Percentiles rank a stretch among this genome's conserved stretches.
Conservation (phyloP, 2,329 filamentous ascomycete genomes). For the Pseudocercospora cruenta region DNA sequence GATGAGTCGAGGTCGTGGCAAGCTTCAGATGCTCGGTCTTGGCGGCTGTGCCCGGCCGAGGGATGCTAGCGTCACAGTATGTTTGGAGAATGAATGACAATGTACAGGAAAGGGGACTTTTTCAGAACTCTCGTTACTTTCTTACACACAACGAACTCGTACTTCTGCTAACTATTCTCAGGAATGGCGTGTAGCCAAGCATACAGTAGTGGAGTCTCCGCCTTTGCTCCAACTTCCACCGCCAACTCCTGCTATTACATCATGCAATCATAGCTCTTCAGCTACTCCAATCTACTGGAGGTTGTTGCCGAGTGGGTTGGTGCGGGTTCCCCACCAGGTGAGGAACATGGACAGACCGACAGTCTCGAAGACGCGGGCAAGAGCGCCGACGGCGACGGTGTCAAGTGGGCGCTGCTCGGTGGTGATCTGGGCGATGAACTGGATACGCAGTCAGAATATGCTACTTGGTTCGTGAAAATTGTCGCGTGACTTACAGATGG, state of each 20-base stretch:
- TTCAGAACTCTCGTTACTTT: not conserved
- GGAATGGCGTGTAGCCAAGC: not conserved
- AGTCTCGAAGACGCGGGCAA: constrained; percentile 89
- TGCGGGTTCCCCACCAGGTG: constrained; percentile 96
- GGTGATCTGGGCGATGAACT: constrained; percentile 86
- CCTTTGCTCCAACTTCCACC: constrained; percentile 12
- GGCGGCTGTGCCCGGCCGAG: not conserved
- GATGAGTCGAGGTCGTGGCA: not conserved
- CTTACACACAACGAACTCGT: not conserved
- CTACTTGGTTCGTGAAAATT: not conserved
- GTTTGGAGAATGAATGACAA: not conserved
- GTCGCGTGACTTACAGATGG: constrained; percentile 69
- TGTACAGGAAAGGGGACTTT: not conserved
- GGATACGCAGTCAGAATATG: constrained; percentile 31
- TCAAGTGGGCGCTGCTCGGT: constrained; percentile 91
- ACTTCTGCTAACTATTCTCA: constrained; percentile 6
- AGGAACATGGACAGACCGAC: constrained; percentile 89
- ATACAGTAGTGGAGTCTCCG: constrained; percentile 9
- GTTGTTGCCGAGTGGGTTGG: constrained; percentile 85
- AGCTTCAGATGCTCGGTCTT: not conserved
- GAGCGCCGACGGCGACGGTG: constrained; percentile 80
- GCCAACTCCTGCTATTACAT: constrained; percentile 9
- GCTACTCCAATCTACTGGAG: constrained; percentile 59
- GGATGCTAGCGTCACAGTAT: not conserved
- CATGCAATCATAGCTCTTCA: constrained; percentile 6